phyloP scores from a whole-genome alignment of 768 basidiomycete species.

The Pleurotus salmoneostramineus region DNA sequence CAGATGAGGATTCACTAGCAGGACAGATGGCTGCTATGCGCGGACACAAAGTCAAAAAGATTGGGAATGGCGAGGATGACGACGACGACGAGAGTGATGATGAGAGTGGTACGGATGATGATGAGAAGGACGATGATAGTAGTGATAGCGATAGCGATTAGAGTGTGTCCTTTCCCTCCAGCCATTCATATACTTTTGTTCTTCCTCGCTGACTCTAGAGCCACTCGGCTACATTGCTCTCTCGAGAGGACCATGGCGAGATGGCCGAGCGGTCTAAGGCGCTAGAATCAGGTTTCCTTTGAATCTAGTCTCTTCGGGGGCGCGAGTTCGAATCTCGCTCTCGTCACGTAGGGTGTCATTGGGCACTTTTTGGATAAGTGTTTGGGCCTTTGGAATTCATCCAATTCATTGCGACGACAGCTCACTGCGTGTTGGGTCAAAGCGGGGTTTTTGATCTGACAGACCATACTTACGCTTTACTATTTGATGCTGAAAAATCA shows the following conservation, averaged over 20 bases:
- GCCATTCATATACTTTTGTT: too few relatives aligned
- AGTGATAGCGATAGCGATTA: conserved; percentile 54
- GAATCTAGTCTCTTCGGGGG: conserved; percentile 15
- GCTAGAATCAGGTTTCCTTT: conserved; percentile 22
- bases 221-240: too few relatives aligned
- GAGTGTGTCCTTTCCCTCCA: not conserved
- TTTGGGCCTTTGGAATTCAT: too few relatives aligned
- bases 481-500: too few relatives aligned
- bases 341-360: conserved; percentile 2
- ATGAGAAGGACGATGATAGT: conserved; percentile 48
- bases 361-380: too few relatives aligned
- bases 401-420: too few relatives aligned
- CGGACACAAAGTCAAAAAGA: conserved; percentile 78
- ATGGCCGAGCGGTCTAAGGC: conserved; percentile 79
- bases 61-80: conserved; percentile 35
- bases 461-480: too few relatives aligned
- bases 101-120: conserved; percentile 47
- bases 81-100: conserved; percentile 35
- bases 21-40: conserved; percentile 98
- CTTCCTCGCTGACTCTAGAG: too few relatives aligned
- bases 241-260: conserved; percentile 30
- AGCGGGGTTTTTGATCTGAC: too few relatives aligned
- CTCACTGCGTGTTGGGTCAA: too few relatives aligned
- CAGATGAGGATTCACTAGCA: conserved; percentile 93
- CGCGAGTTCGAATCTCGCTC: conserved; percentile 15